Base-by-base conservation (phyloP, 2,329 filamentous ascomycete species). In the Didymella lethalis region DNA sequence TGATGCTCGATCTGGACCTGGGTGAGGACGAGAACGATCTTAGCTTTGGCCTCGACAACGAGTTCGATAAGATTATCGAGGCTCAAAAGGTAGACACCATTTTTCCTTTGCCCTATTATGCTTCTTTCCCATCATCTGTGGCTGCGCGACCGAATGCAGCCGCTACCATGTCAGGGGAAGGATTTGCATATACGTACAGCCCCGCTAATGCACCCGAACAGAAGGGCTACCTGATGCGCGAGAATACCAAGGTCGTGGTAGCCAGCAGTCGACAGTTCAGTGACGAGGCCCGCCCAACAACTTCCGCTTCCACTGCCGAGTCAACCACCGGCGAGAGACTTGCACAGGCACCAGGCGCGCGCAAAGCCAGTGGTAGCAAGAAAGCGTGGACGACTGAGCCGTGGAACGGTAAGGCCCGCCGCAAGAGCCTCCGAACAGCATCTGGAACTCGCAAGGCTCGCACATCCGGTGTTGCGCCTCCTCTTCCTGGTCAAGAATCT, bases 191-290 rank as follows among this genome's bases (percentile, higher is more conserved):
- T 59, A 69, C 67, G 64, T 47, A 69, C 67, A 68, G 68, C 64
- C 60, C 72, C 57, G 78, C 84, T 87, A 71, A 84, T 73, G 71
- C 80, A 69, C 82, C 78, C 67, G 84, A 84, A 87, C 90, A 97
- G 93, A 93, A 96, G 82, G 95, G 95, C 56, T 99, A 99, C 74
- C 84, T 98, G 45, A 99, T 98, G 94, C 89, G 95, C 71, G 94
- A 99, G 71, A 99, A 98, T 79, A 98, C 94, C 3, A 98, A 98
- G 78, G 86, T 99, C 53, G 92, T 99, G 49, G 88, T 96, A 48
- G 95, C 95, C n/a, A 96, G 89, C 75, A 88, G 84, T 73, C 84
- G 85, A 45, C 78, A 83, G 48, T 81, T 83, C 65, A 84, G 83
- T 58, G 75, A 80, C 56, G 89, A 92, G 76, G 89, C 90, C 65